Base-by-base conservation (phyloP, 2,329 filamentous ascomycete species). In the Polychaeton citri region DNA sequence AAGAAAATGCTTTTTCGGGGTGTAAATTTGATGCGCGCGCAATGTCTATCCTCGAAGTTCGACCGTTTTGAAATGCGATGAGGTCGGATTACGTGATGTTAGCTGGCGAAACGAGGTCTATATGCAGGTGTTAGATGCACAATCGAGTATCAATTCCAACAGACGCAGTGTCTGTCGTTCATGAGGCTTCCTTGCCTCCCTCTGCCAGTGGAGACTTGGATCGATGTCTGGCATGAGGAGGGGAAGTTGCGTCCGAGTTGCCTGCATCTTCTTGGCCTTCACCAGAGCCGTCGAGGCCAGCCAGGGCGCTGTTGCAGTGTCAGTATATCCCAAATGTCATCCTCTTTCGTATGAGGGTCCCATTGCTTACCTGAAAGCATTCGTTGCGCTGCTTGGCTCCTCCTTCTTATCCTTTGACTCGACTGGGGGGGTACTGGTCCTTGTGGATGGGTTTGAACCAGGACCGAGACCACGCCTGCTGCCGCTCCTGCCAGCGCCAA, bases 341-440 rank as follows among this genome's bases (percentile, higher is more conserved):
- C n/a, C n/a, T n/a, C n/a, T n/a, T n/a, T n/a, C n/a, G n/a, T n/a
- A n/a, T n/a, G n/a, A n/a, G n/a, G n/a, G n/a, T n/a, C n/a, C n/a
- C n/a, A n/a, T 21, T 43, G 49, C 80, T 71, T 76, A 95, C 87
- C 85, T 88, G 68, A 94, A 98, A 49, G 87, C 80, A 68, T 98
- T 98, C 48, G 79, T 76, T 54, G 61, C 57, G 20, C 81, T 81
- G 40, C 75, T 79, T 47, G 75, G 68, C 59, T 79, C 75, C 43
- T 70, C 68, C 50, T 72, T 68, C 52, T 70, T 69, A 44, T 71
- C 65, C 52, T 76, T 74, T 51, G 74, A 73, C 50, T 69, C 66
- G 17, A 69, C 68, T 32, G 86, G 82, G 37, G 87, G 87, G 33
- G 88, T 96, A 51, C 82, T 84, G 38, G 85, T 92, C 48, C 90